phyloP scores from a whole-genome alignment of 495 filamentous ascomycete genomes.

The Aspergillus sparsus region DNA sequence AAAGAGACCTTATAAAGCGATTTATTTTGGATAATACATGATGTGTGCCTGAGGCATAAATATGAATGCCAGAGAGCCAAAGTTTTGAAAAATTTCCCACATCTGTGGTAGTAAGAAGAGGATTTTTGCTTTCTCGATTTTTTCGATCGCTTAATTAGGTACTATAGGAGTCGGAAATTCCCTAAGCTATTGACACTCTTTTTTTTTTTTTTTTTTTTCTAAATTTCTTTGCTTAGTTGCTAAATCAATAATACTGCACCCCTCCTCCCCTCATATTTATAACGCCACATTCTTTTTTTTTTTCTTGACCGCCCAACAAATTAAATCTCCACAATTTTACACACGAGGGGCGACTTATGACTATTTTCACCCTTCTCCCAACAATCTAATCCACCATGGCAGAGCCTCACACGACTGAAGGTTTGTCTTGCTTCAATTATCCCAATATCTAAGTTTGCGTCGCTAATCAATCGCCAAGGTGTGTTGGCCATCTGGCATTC shows the following conservation, averaged over 20 bases:
- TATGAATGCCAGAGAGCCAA: background rate
- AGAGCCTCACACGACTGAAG: conserved; percentile 14
- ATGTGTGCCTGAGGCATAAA: background rate
- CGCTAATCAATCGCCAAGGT: conserved; percentile 18
- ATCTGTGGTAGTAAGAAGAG: no score
- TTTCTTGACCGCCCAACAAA: background rate
- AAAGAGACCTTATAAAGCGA: no score
- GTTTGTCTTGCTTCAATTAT: background rate
- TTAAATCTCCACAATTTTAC: background rate
- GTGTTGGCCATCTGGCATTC: conserved; percentile 44
- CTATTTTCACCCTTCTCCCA: background rate
- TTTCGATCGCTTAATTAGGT: no score
- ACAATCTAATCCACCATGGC: conserved; percentile 11
- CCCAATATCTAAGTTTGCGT: background rate
- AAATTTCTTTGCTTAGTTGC: no score
- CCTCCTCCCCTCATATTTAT: no score
- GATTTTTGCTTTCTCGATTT: no score
- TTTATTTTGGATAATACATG: background rate
- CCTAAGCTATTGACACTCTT: no score
- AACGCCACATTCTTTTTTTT: no score
- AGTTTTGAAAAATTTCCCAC: background rate
- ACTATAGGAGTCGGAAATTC: no score
- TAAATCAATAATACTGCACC: no score
- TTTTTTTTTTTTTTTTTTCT: no score
- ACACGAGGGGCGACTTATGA: background rate